phyloP scores from a whole-genome alignment of 2,329 filamentous ascomycete species.

The Septoria petroselini region DNA sequence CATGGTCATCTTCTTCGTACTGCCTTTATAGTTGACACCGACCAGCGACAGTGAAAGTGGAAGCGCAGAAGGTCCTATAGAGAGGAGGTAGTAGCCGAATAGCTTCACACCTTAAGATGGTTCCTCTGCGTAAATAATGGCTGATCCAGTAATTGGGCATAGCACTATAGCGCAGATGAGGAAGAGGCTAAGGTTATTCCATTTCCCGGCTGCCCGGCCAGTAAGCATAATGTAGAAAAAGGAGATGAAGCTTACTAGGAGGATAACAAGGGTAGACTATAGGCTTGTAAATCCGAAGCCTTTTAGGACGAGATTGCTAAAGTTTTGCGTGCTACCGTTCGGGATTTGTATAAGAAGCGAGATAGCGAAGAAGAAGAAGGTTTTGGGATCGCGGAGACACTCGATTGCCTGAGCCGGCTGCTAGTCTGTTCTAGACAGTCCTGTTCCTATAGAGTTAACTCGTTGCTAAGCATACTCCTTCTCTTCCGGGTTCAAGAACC shows the following conservation, averaged over 20 bases:
- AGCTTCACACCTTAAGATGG: slow-evolving; percentile 50
- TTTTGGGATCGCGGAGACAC: slow-evolving; percentile 24
- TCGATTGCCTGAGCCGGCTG: slow-evolving; percentile 19
- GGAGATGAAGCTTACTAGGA: slow-evolving; percentile 23
- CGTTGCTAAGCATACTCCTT: slow-evolving; percentile 18
- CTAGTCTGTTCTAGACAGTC: slow-evolving; percentile 18
- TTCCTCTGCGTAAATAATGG: slow-evolving; percentile 39
- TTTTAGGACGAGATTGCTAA: slow-evolving; percentile 24
- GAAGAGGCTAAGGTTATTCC: slow-evolving; percentile 52
- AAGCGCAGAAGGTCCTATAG: slow-evolving; percentile 53
- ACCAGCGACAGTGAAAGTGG: slow-evolving; percentile 54
- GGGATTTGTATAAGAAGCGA: slow-evolving; percentile 24
- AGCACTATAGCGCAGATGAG: slow-evolving; percentile 51
- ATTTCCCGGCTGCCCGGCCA: slow-evolving; percentile 18
- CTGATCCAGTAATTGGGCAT: slow-evolving; percentile 27
- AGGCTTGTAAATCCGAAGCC: slow-evolving; percentile 24
- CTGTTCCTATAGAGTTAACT: slow-evolving; percentile 17
- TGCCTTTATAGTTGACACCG: slow-evolving; percentile 52
- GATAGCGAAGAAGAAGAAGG: slow-evolving; percentile 23
- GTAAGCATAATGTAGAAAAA: slow-evolving; percentile 19
- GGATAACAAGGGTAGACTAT: slow-evolving; percentile 21
- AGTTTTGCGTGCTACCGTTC: slow-evolving; percentile 24
- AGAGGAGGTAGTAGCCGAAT: slow-evolving; percentile 58
- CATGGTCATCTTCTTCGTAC: slow-evolving; percentile 38
- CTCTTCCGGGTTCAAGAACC: slow-evolving; percentile 19